Conservation (phyloP, 2,329 filamentous ascomycete genomes). For the Cercospora canescens region DNA sequence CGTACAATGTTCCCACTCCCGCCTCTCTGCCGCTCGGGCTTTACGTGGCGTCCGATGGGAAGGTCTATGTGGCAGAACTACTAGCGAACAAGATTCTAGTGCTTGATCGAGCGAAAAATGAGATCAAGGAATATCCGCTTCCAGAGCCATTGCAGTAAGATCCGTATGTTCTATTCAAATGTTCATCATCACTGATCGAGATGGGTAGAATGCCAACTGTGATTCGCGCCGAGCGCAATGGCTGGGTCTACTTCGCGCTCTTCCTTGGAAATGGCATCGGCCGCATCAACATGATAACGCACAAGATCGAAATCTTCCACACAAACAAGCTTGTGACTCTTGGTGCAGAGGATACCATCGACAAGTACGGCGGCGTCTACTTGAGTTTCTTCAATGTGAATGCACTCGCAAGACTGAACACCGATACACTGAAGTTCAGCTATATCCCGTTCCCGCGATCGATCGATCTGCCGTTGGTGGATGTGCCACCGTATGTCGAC, state of each 20-base stretch:
- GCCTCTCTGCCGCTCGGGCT: slow-evolving; percentile 22
- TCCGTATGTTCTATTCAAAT: neutral
- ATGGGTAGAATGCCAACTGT: slow-evolving; percentile 18
- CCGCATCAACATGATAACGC: slow-evolving; percentile 21
- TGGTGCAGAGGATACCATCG: slow-evolving; percentile 26
- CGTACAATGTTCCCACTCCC: slow-evolving; percentile 23
- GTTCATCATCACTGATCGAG: neutral
- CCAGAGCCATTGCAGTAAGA: slow-evolving; percentile 12
- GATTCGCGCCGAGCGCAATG: slow-evolving; percentile 21
- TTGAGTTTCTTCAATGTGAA: slow-evolving; percentile 21
- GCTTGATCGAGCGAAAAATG: slow-evolving; percentile 15
- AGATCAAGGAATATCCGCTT: slow-evolving; percentile 19
- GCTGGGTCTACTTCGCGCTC: slow-evolving; percentile 24
- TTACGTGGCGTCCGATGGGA: slow-evolving; percentile 18
- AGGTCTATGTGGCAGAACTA: slow-evolving; percentile 22
- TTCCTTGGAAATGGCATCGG: slow-evolving; percentile 23
- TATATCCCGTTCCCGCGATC: slow-evolving; percentile 16
- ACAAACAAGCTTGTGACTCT: slow-evolving; percentile 16
- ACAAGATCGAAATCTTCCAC: slow-evolving; percentile 24
- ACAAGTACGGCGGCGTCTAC: slow-evolving; percentile 24
- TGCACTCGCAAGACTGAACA: slow-evolving; percentile 20
- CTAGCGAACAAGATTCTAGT: slow-evolving; percentile 24
- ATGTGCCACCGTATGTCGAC: slow-evolving; percentile 21
- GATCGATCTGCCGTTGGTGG: slow-evolving; percentile 9
- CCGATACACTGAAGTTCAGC: slow-evolving; percentile 17